phyloP scores from a whole-genome alignment of 257 asterid genomes.

The Fraxinus americana region DNA sequence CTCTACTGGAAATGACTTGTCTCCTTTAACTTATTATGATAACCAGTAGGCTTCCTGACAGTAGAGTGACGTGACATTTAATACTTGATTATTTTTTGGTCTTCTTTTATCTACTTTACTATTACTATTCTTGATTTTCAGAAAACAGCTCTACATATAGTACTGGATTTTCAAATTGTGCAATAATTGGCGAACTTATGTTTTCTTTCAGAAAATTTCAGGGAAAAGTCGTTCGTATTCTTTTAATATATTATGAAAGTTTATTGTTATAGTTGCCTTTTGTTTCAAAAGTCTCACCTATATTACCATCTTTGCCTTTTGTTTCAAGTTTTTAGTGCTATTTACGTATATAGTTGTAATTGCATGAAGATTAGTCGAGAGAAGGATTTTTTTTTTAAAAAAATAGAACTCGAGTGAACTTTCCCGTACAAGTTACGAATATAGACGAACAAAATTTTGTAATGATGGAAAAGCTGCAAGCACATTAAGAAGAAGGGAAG shows the following conservation, averaged over 20 bases:
- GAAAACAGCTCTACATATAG: neutral
- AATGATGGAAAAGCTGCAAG: neutral
- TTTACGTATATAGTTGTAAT: too few relatives aligned
- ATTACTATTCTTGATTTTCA: neutral
- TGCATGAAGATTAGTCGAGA: neutral
- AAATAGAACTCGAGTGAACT: neutral
- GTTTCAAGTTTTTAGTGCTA: too few relatives aligned
- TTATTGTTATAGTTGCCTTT: neutral
- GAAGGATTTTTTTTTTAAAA: neutral
- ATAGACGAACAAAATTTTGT: neutral
- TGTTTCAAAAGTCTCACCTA: neutral
- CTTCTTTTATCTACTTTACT: neutral
- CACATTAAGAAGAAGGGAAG: neutral
- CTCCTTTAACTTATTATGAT: constrained; percentile 23
- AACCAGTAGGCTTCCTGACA: constrained; percentile 16
- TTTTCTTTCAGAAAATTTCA: neutral
- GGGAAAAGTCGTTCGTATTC: neutral
- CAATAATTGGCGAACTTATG: neutral
- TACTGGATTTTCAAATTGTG: neutral
- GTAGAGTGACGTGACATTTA: constrained; percentile 15
- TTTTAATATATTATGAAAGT: neutral
- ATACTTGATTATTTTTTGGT: neutral
- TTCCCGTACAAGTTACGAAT: neutral
- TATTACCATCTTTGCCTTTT: too few relatives aligned
- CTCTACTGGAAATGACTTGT: constrained; percentile 26